A percentile compares a stretch with the other conserved stretches of the same genome.
Evolutionary conservation across 2,329 filamentous ascomycete species (phyloP).

Genomic region (Aspergillus costaricaensis): DNA sequence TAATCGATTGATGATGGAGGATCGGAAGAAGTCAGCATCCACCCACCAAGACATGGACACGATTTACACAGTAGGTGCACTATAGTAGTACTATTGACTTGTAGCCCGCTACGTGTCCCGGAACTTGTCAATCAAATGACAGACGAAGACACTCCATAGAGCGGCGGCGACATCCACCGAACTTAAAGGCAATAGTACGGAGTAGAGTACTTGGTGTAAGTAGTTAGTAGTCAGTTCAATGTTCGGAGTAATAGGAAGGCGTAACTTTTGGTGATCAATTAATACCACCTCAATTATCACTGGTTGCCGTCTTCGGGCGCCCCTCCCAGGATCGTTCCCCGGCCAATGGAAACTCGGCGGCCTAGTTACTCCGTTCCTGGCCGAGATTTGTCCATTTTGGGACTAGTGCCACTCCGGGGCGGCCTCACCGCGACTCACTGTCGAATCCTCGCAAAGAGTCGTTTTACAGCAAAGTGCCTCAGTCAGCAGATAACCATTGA

Average conservation of each 20-base stretch:
- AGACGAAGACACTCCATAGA: too few relatives aligned
- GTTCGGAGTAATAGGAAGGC: not conserved
- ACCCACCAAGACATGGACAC: too few relatives aligned
- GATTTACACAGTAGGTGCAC: too few relatives aligned
- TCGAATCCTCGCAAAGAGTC: not conserved
- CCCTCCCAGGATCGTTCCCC: not conserved
- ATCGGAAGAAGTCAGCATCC: not conserved
- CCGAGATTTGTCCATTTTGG: not conserved
- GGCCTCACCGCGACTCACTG: conserved; percentile 10
- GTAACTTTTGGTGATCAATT: not conserved
- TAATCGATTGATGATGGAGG: not conserved
- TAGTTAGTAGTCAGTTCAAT: not conserved
- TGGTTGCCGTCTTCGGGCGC: not conserved
- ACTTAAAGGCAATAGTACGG: too few relatives aligned
- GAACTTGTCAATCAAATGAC: too few relatives aligned
- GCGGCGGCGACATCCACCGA: too few relatives aligned
- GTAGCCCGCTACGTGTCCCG: too few relatives aligned
- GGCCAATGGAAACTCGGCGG: conserved; percentile 17
- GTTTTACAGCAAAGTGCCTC: not conserved
- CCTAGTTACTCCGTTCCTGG: conserved; percentile 12
- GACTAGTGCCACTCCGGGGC: conserved; percentile 7
- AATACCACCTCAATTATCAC: not conserved
- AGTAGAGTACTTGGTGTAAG: too few relatives aligned
- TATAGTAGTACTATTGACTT: too few relatives aligned
- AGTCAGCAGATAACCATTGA: conserved; percentile 7